Evolutionary conservation across 306 rosid species (phyloP).

Genomic region (Sophora flavescens): DNA sequence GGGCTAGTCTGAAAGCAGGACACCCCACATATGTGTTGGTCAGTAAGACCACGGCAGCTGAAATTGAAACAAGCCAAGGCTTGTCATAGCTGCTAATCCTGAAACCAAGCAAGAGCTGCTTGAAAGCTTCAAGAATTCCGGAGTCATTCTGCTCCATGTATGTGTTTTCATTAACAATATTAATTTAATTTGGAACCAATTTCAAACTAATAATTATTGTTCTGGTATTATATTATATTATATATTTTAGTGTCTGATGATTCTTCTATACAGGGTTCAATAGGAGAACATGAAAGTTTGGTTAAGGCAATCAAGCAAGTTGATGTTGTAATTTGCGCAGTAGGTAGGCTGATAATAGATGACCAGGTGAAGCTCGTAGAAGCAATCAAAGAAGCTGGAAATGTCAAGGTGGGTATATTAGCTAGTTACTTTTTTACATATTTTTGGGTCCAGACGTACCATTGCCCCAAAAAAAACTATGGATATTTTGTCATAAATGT

Average conservation of each 20-base stretch:
- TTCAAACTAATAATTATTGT: too few relatives aligned
- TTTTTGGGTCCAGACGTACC: too few relatives aligned
- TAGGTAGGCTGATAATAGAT: constrained; percentile 33
- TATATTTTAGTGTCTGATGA: too few relatives aligned
- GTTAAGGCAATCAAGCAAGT: constrained; percentile 55
- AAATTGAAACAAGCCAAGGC: neutral
- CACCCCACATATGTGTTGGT: constrained; percentile 54
- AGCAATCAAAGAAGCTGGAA: constrained; percentile 63
- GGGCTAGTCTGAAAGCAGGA: constrained; percentile 53
- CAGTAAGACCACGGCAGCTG: constrained; percentile 34
- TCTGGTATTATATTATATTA: too few relatives aligned
- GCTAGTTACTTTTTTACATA: too few relatives aligned
- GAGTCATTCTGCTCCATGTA: constrained; percentile 46
- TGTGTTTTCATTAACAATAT: too few relatives aligned
- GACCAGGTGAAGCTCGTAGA: constrained; percentile 53
- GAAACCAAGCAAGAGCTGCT: constrained; percentile 48
- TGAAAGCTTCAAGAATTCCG: constrained; percentile 39
- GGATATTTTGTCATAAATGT: too few relatives aligned
- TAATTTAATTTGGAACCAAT: too few relatives aligned
- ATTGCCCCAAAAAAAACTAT: too few relatives aligned
- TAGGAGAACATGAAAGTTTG: constrained; percentile 46
- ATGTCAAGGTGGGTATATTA: constrained; percentile 40
- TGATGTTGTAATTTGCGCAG: constrained; percentile 52
- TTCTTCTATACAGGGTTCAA: constrained; percentile 38
- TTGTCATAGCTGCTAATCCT: constrained; percentile 48